These are phyloP conservation scores for Passiflora organensis DNA, from an alignment of 345 rosid species.

Conservation along the genomic window DNA sequence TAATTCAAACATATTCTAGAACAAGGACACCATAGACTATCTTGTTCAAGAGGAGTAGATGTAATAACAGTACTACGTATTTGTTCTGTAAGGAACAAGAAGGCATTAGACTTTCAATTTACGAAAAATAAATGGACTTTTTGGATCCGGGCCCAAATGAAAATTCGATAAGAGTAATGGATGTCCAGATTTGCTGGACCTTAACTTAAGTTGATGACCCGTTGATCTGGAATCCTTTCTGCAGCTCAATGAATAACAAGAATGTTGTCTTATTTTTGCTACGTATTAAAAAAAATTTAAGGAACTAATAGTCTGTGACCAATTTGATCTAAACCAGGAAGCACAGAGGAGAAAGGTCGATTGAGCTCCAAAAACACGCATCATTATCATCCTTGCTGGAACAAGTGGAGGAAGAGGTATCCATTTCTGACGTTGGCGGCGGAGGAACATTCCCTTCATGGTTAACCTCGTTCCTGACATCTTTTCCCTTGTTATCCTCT, in stretches of 20 bases:
- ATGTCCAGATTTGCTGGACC: neutral
- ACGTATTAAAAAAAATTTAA: neutral
- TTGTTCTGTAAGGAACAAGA: no score
- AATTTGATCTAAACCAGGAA: slow-evolving; percentile 11
- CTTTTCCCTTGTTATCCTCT: neutral
- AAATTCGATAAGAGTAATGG: no score
- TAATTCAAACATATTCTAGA: no score
- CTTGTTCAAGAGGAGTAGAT: no score
- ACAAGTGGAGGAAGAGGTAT: slow-evolving; percentile 12
- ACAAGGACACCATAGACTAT: no score
- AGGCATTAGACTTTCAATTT: no score
- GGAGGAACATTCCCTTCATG: slow-evolving; percentile 10
- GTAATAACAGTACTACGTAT: no score
- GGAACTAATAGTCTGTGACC: neutral
- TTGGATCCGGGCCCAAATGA: no score
- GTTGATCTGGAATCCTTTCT: no score
- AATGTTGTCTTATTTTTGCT: neutral
- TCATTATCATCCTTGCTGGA: slow-evolving; percentile 13
- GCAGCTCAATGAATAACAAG: neutral
- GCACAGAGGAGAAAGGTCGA: slow-evolving; percentile 31
- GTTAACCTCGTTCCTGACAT: neutral
- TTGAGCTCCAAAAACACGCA: slow-evolving; percentile 25
- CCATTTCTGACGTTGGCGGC: slow-evolving; percentile 7
- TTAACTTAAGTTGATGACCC: neutral
- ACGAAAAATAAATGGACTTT: no score